A percentile compares a stretch with the other conserved stretches of the same genome.
These are phyloP conservation scores for Pseudogymnoascus sp. DNA, from an alignment of 2,329 filamentous ascomycete species.

Conservation along the genomic window DNA sequence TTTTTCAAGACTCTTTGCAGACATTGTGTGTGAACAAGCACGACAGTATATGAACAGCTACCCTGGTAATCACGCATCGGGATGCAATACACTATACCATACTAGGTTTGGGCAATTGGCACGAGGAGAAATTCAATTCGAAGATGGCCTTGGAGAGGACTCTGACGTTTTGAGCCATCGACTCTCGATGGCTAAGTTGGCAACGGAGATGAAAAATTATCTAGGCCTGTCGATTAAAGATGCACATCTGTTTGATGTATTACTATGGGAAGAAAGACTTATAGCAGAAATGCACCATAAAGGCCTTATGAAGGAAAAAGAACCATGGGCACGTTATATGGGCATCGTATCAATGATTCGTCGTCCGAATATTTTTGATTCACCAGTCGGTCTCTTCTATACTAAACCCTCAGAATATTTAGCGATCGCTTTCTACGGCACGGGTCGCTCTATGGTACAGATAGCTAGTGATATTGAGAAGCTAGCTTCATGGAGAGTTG, in stretches of 20 bases:
- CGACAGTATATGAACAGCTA: not conserved
- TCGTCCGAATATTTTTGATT: not conserved
- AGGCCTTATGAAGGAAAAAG: not conserved
- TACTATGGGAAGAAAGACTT: not conserved
- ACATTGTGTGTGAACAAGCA: not conserved
- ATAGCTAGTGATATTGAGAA: not conserved
- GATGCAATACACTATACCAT: not conserved
- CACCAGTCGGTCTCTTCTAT: not conserved
- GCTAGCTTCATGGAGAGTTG: not conserved
- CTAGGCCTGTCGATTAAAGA: not conserved
- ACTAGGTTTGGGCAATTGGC: not conserved
- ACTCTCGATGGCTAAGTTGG: not conserved
- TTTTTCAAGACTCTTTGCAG: not conserved
- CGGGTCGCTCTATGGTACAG: not conserved
- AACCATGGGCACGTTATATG: not conserved
- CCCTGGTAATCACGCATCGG: not conserved
- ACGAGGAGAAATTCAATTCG: not conserved
- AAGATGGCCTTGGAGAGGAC: not conserved
- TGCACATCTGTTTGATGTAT: not conserved
- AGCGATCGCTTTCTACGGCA: not conserved
- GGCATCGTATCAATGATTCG: not conserved
- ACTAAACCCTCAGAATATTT: not conserved
- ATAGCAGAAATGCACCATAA: not conserved
- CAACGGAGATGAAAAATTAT: not conserved
- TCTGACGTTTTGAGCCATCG: not conserved